Conservation (phyloP, 2,329 filamentous ascomycete genomes). For the Curvularia sp. region DNA sequence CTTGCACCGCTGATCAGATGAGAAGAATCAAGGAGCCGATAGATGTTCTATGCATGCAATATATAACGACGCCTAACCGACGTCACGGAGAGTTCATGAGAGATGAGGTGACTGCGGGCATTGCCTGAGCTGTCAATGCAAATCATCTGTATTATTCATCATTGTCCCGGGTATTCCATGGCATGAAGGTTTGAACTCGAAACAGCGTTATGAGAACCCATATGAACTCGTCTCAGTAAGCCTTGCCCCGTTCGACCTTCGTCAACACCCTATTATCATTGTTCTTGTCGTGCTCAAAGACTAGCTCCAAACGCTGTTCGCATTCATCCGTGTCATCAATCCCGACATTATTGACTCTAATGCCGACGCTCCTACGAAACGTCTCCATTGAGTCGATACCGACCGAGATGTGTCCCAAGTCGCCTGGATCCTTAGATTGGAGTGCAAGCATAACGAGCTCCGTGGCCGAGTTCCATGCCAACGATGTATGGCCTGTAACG, state of each 20-base stretch:
- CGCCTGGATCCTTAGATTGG: slow-evolving; percentile 20
- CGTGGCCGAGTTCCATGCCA: slow-evolving; percentile 24
- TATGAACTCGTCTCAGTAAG: too few species aligned
- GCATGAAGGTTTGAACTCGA: too few species aligned
- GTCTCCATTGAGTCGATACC: slow-evolving; percentile 23
- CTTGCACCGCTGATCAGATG: too few species aligned
- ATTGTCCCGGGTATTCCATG: too few species aligned
- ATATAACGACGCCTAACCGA: too few species aligned
- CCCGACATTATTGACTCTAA: slow-evolving; percentile 14
- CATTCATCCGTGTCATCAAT: neutral
- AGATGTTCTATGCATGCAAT: too few species aligned
- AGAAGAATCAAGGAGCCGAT: too few species aligned
- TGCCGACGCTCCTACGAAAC: slow-evolving; percentile 19
- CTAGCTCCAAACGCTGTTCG: slow-evolving; percentile 16
- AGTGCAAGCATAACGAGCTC: slow-evolving; percentile 26
- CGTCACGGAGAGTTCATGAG: too few species aligned
- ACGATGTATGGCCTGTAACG: slow-evolving; percentile 19
- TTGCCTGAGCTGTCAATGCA: too few species aligned
- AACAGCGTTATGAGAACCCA: too few species aligned
- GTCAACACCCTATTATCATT: neutral
- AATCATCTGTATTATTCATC: too few species aligned
- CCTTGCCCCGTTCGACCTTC: neutral
- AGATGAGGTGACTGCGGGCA: too few species aligned
- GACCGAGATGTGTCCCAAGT: slow-evolving; percentile 14
- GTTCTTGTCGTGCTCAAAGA: slow-evolving; percentile 18